These are phyloP conservation scores for Pinguiococcus pyrenoidosus DNA, from an alignment of 108 stramenopile genomes.

Conservation along the genomic window DNA sequence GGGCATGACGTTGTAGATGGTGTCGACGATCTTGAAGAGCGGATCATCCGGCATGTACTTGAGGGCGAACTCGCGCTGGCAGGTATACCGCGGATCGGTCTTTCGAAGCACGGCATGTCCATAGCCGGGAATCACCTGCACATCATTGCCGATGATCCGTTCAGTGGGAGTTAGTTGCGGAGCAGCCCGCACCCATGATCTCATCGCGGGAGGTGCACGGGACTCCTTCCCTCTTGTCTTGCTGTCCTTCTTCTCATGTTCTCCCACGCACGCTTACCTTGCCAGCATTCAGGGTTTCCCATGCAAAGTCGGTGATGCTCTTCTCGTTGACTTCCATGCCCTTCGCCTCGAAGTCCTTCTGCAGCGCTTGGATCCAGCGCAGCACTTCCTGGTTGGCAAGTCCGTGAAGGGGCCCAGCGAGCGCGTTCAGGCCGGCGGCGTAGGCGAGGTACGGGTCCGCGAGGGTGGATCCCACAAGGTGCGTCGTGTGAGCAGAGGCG, in stretches of 20 bases:
- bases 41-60: constrained; percentile 97
- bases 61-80: constrained; percentile 96
- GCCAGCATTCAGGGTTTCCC: constrained; percentile 96
- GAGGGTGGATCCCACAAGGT: constrained; percentile 90
- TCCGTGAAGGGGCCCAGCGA: constrained; percentile 96
- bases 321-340: constrained; percentile 86
- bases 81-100: constrained; percentile 97
- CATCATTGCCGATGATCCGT: no score
- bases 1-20: constrained; percentile 94
- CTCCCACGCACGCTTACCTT: constrained; percentile 64
- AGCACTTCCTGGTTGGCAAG: constrained; percentile 98
- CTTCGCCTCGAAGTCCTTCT: constrained; percentile 75
- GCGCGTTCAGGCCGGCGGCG: constrained; percentile 85
- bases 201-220: no score
- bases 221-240: no score
- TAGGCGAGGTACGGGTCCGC: constrained; percentile 88
- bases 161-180: no score
- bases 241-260: no score
- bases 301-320: constrained; percentile 95
- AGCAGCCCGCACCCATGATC: no score
- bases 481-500: constrained; percentile 95
- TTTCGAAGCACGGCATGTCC: constrained; percentile 97
- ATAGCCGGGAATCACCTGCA: constrained; percentile 84
- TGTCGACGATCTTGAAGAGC: constrained; percentile 96
- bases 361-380: constrained; percentile 80